Evolutionary conservation across 2,329 filamentous ascomycete genomes (phyloP), one percentile per base, ranked within the genome.

Genomic region (Aspergillus thermomutatus): DNA sequence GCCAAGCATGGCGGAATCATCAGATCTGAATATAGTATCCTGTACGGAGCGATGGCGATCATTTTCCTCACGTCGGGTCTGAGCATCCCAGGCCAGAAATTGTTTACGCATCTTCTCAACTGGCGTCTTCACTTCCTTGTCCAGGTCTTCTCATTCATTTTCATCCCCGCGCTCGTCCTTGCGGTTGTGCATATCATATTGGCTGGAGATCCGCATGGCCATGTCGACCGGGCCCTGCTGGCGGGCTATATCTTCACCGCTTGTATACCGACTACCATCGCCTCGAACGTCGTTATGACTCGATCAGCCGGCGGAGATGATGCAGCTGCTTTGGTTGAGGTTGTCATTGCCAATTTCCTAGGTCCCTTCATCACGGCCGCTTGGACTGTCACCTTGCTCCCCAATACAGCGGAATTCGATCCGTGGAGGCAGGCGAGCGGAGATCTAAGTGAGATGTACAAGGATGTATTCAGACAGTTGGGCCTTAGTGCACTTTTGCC

Each of bases 221-320:
- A 63, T 31, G 86, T 90, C 66, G 85, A 88, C 54, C 78, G 83
- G 0, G 84, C 85, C 56, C 79, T 91, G 43, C 74, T 91, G 28
- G 82, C 88, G 3, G 88, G 88, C 9, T 83, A 90, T 69, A 79
- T 90, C 3, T 83, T 88, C 41, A 79, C 85, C 1, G 82, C 84
- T n/a, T 87, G 83, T 66, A 83, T 89, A 4, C 87, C 88, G 1
- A 91, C 88, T 0, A 90, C 88, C 0, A 88, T 90, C 64, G 83
- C 86, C 7, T 89, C 85, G 48, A 90, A 90, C 68, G 85, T 89
- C 7, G 85, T 90, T 43, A 90, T 90, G 87, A 90, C 88, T 5
- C 77, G 86, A 26, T 80, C 84, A 41, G 84, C 88, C 0, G 84
- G 87, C 40, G 88, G 88, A 4, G 88, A 90, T 62, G 83, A 86